These are phyloP conservation scores for Pezicula radicicola DNA, from an alignment of 2,329 filamentous ascomycete species.

Conservation along the genomic window DNA sequence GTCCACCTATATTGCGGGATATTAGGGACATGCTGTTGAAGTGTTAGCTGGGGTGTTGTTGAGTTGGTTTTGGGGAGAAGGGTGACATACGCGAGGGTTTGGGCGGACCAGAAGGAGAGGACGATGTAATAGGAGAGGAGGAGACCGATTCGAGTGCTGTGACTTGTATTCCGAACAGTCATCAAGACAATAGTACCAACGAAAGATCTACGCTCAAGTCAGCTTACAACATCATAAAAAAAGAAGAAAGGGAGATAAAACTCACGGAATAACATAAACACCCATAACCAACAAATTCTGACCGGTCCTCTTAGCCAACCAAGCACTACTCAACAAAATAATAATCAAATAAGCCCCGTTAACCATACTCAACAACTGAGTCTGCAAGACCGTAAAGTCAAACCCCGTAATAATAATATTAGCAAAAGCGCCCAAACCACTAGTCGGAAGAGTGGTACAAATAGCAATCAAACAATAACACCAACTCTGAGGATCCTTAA, in stretches of 20 bases:
- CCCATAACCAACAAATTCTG: constrained; percentile 69
- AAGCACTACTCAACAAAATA: constrained; percentile 63
- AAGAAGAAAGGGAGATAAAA: constrained; percentile 8
- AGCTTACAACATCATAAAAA: background rate
- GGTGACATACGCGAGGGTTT: constrained; percentile 47
- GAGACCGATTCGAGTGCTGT: constrained; percentile 60
- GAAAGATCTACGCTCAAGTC: constrained; percentile 50
- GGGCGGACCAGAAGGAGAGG: constrained; percentile 74
- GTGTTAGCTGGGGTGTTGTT: no score
- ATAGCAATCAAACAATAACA: constrained; percentile 64
- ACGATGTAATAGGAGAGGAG: constrained; percentile 74
- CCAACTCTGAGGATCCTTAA: constrained; percentile 63
- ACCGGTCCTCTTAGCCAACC: constrained; percentile 63
- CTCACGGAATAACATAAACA: constrained; percentile 62
- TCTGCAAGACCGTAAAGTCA: constrained; percentile 62
- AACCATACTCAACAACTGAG: constrained; percentile 73
- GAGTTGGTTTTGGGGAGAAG: no score
- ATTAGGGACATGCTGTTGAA: constrained; percentile 50
- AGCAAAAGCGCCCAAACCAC: constrained; percentile 69
- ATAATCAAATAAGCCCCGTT: constrained; percentile 72
- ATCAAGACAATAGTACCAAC: constrained; percentile 71
- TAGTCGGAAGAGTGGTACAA: constrained; percentile 71
- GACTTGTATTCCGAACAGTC: constrained; percentile 57
- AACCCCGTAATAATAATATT: constrained; percentile 73
- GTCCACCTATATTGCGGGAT: constrained; percentile 47